Evolutionary conservation across 2,329 filamentous ascomycete genomes (phyloP), one percentile per base, ranked within the genome.

Genomic region (Apiospora marii): DNA sequence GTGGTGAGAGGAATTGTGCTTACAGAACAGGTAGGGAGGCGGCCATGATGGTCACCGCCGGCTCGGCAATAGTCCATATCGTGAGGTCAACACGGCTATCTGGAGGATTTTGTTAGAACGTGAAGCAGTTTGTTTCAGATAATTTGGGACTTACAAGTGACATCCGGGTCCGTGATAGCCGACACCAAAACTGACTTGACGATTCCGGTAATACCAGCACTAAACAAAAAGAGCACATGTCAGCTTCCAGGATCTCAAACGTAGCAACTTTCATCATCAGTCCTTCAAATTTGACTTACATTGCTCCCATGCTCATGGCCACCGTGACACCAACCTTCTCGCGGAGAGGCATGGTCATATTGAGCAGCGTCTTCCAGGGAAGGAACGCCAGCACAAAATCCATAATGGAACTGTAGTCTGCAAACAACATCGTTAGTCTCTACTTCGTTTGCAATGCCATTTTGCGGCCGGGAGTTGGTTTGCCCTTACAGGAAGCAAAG

Each of bases 1-100:
- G 34, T 13, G 41, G 4, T 22, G 76, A 13, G 4, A 30, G 19
- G 30, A 22, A 10, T n/a, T 10, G 1, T n/a, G 16, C 81, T 73
- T 74, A 82, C 80, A 82, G 58, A 2, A 82, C 75, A 0, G 81
- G 81, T 30, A 82, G 80, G 0, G 76, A 82, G 1, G 82, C 76
- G 12, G 81, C 81, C 81, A 82, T 82, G 69, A 82, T 82, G 0
- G 81, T 82, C 0, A 77, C 80, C 1, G 81, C 80, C 5, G 81
- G 81, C 48, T 82, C 81, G 0, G 79, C 76, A 46, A 82, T 46
- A 1, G 80, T 82, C 81, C 81, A 82, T 6, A 82, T 82, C 0
- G 80, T 82, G 5, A 82, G 73, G 70, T 82, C 81, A 16, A 81
- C 77, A 7, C 81, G 79, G 24, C 80, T 81, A 44, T 79, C 71